Percentiles rank a stretch among this genome's conserved stretches.
Conservation (phyloP, 805 yeast species). For the Metschnikowia reukaufii region DNA sequence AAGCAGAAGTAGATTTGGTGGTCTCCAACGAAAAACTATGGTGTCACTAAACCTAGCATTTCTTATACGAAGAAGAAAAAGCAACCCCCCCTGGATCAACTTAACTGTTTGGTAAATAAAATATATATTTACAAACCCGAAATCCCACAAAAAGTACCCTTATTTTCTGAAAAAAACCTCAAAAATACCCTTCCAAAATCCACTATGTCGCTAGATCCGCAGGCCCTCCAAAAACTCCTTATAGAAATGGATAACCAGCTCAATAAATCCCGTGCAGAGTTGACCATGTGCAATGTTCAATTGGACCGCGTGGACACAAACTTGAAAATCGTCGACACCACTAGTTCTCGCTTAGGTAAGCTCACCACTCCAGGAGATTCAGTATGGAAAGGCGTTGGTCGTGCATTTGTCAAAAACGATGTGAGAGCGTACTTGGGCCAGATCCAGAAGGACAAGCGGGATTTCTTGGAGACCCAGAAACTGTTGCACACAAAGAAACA, state of each 20-base stretch:
- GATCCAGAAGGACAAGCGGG: slow-evolving; percentile 52
- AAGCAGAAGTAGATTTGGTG: no score
- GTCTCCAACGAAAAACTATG: no score
- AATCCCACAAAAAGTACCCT: no score
- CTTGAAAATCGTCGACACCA: slow-evolving; percentile 53
- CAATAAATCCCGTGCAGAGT: slow-evolving; percentile 57
- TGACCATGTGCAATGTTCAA: slow-evolving; percentile 54
- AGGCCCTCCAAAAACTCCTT: slow-evolving; percentile 53
- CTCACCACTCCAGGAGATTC: slow-evolving; percentile 38
- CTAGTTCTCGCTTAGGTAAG: slow-evolving; percentile 52
- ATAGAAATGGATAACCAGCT: slow-evolving; percentile 68
- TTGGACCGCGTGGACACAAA: slow-evolving; percentile 49
- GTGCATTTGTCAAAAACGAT: slow-evolving; percentile 57
- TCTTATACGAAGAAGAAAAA: no score
- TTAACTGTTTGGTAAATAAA: no score
- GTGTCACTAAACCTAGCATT: no score
- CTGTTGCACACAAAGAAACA: slow-evolving; percentile 65
- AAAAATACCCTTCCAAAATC: neutral
- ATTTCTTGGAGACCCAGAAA: slow-evolving; percentile 56
- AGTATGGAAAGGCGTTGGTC: slow-evolving; percentile 88
- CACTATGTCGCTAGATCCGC: slow-evolving; percentile 45
- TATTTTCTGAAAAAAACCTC: neutral
- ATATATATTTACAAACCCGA: no score
- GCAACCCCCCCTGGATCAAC: no score
- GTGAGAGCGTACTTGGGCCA: slow-evolving; percentile 47